Conservation (phyloP, 371 early-diverging fungal species). For the Mortierella sp. region DNA sequence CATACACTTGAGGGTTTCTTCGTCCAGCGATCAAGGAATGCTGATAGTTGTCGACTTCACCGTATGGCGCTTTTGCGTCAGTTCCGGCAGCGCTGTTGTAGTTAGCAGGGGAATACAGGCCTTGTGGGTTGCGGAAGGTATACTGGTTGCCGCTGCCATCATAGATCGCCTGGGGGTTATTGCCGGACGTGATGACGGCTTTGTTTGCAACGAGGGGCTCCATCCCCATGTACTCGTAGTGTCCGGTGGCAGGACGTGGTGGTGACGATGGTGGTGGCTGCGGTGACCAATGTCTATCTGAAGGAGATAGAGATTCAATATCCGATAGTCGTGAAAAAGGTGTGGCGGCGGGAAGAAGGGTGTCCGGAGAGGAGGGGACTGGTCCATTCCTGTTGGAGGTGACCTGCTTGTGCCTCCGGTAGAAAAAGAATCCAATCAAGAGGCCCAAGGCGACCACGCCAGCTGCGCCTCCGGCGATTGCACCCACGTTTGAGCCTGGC, state of each 20-base stretch:
- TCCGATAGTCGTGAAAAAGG: neutral
- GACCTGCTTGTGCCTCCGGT: neutral
- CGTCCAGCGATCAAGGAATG: neutral
- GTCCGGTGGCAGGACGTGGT: neutral
- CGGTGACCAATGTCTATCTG: neutral
- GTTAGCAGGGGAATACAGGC: no score
- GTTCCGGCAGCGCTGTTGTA: neutral
- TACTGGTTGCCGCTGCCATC: neutral
- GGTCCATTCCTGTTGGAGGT: neutral
- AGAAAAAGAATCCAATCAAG: neutral
- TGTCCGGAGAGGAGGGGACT: neutral
- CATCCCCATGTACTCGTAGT: neutral
- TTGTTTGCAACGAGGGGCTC: neutral
- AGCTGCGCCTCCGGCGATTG: neutral
- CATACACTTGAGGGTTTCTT: neutral
- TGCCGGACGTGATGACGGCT: neutral
- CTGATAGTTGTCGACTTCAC: neutral
- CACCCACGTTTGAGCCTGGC: neutral
- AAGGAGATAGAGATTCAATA: neutral
- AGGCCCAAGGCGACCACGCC: neutral
- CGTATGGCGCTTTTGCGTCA: neutral
- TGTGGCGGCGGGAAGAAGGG: neutral
- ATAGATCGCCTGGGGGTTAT: neutral
- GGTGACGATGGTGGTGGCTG: neutral
- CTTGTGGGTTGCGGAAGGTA: neutral